These are phyloP conservation scores for Hymenotorrendiella dingleyae DNA, from an alignment of 2,329 filamentous ascomycete species.

Conservation along the genomic window DNA sequence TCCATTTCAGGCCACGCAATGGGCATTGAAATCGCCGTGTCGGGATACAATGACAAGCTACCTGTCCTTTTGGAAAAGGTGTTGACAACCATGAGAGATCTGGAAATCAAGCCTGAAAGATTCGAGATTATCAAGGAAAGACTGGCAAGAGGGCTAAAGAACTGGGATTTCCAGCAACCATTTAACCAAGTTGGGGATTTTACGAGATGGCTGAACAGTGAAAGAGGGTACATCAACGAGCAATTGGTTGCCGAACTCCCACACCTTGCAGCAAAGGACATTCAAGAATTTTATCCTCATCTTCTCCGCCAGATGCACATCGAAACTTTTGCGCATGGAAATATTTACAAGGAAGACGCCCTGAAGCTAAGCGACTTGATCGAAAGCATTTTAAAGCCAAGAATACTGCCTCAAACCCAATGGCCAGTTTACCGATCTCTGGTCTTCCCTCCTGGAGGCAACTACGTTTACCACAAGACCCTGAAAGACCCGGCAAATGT, in stretches of 20 bases:
- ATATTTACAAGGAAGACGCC: constrained; percentile 90
- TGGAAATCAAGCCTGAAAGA: constrained; percentile 78
- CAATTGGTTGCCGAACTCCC: constrained; percentile 74
- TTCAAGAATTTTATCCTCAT: constrained; percentile 73
- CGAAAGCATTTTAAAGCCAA: constrained; percentile 70
- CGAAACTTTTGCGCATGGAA: constrained; percentile 84
- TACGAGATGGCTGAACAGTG: constrained; percentile 71
- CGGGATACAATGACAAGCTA: constrained; percentile 96
- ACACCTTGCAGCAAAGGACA: constrained; percentile 65
- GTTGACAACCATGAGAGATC: constrained; percentile 72
- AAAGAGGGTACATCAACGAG: constrained; percentile 72
- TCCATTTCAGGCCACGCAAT: constrained; percentile 65
- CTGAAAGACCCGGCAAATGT: constrained; percentile 85
- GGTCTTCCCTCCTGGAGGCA: constrained; percentile 70
- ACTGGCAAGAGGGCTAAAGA: constrained; percentile 68
- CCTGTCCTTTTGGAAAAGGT: constrained; percentile 86
- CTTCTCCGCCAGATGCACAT: constrained; percentile 79
- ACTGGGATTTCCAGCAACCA: constrained; percentile 82
- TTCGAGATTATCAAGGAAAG: constrained; percentile 91
- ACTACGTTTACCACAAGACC: constrained; percentile 75
- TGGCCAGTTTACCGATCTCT: constrained; percentile 75
- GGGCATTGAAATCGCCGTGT: constrained; percentile 72
- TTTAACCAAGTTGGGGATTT: constrained; percentile 85
- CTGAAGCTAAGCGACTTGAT: constrained; percentile 78
- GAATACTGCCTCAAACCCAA: constrained; percentile 66